A percentile compares a stretch with the other conserved stretches of the same genome.
Evolutionary conservation across 352 stramenopile species (phyloP).

Genomic region (Hyaloperonospora arabidopsidis): DNA sequence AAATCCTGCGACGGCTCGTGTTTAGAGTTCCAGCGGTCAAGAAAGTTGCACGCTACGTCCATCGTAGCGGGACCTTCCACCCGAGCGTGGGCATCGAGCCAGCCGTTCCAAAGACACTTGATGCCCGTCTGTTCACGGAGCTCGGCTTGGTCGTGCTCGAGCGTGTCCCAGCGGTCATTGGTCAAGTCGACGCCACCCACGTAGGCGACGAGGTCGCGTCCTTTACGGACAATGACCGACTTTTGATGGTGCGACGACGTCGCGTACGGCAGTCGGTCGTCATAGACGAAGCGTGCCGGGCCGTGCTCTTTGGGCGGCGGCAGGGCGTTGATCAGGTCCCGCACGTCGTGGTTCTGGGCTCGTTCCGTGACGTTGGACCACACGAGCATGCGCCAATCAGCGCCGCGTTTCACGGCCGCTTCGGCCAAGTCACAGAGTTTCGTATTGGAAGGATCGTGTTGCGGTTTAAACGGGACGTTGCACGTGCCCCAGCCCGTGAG

Average conservation of each 20-base stretch:
- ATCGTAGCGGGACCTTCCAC: conserved; percentile 36
- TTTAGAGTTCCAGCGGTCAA: conserved; percentile 51
- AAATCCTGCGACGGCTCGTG: conserved; percentile 31
- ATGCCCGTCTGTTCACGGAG: conserved; percentile 36
- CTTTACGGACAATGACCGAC: conserved; percentile 44
- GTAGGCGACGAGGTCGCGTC: conserved; percentile 34
- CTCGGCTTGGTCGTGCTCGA: conserved; percentile 41
- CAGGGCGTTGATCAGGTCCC: conserved; percentile 44
- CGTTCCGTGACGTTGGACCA: conserved; percentile 60
- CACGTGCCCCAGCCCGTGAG: conserved; percentile 57
- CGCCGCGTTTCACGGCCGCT: conserved; percentile 29
- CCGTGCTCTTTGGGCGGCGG: conserved; percentile 25
- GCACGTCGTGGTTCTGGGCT: conserved; percentile 45
- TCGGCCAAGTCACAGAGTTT: conserved; percentile 34
- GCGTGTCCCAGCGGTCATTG: conserved; percentile 53
- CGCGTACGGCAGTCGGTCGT: conserved; percentile 49
- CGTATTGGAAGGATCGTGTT: conserved; percentile 19
- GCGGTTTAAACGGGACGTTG: conserved; percentile 49
- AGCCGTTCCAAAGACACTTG: conserved; percentile 38
- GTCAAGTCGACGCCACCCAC: conserved; percentile 51
- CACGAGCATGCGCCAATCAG: conserved; percentile 34
- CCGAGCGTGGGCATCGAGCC: conserved; percentile 49
- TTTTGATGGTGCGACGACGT: conserved; percentile 70
- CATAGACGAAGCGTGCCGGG: conserved; percentile 41
- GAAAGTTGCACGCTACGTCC: conserved; percentile 62